A percentile compares a stretch with the other conserved stretches of the same genome.
phyloP scores from a whole-genome alignment of 2,329 filamentous ascomycete species.

The Arachnomyces sp. region DNA sequence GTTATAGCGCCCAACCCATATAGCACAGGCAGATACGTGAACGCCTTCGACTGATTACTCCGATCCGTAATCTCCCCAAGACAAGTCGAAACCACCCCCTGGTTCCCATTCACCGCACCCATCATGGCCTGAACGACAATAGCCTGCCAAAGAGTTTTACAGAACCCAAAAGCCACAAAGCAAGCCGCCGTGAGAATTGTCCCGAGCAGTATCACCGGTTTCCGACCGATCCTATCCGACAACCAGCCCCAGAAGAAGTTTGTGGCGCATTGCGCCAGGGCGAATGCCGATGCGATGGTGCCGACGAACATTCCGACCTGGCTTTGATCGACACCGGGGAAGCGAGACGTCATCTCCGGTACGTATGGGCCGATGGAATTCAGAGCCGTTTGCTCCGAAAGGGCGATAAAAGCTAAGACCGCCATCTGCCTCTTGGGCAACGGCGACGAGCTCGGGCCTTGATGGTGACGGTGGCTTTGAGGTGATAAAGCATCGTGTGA shows the following conservation, averaged over 20 bases:
- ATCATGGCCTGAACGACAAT: slow-evolving; percentile 79
- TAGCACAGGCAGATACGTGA: slow-evolving; percentile 91
- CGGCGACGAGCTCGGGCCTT: slow-evolving; percentile 49
- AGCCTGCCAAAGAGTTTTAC: slow-evolving; percentile 72
- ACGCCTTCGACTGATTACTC: slow-evolving; percentile 87
- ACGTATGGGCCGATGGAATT: slow-evolving; percentile 96
- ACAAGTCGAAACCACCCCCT: slow-evolving; percentile 86
- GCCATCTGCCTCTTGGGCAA: slow-evolving; percentile 75
- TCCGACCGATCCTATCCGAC: slow-evolving; percentile 70
- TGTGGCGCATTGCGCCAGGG: slow-evolving; percentile 82
- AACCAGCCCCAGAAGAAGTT: slow-evolving; percentile 89
- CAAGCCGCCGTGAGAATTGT: slow-evolving; percentile 75
- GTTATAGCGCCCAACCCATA: slow-evolving; percentile 93
- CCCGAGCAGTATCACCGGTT: slow-evolving; percentile 73
- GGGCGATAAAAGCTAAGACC: slow-evolving; percentile 76
- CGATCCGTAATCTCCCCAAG: slow-evolving; percentile 91
- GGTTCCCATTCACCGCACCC: slow-evolving; percentile 92
- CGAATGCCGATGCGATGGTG: slow-evolving; percentile 82
- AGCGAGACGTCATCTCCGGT: slow-evolving; percentile 80
- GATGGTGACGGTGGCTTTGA: slow-evolving; percentile 14
- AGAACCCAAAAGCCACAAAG: slow-evolving; percentile 83
- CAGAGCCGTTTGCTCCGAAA: slow-evolving; percentile 91
- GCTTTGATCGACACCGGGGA: slow-evolving; percentile 65
- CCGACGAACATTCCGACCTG: slow-evolving; percentile 84
- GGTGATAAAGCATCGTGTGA: slow-evolving; percentile 26